These are phyloP conservation scores for Nannochloris sp. DNA, from an alignment of 139 green algal species.

Conservation along the genomic window DNA sequence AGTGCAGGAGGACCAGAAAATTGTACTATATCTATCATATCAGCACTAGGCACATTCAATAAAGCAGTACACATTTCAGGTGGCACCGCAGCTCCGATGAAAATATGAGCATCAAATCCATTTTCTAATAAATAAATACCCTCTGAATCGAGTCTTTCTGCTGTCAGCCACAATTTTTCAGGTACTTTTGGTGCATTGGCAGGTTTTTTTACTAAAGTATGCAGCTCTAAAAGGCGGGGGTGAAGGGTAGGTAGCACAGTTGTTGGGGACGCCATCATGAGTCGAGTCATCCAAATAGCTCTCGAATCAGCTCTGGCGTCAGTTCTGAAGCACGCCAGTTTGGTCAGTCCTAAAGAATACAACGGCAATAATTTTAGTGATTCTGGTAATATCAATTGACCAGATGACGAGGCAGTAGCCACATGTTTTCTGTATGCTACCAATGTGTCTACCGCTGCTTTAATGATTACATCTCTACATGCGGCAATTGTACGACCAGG, in stretches of 20 bases:
- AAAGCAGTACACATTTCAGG: slow-evolving; percentile 38
- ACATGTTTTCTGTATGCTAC: slow-evolving; percentile 61
- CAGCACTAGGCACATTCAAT: slow-evolving; percentile 47
- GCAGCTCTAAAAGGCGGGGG: slow-evolving; percentile 53
- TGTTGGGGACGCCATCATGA: slow-evolving; percentile 47
- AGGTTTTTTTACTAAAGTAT: not conserved
- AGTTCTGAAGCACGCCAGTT: slow-evolving; percentile 55
- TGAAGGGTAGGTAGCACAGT: slow-evolving; percentile 54
- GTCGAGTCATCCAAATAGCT: slow-evolving; percentile 34
- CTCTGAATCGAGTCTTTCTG: slow-evolving; percentile 49
- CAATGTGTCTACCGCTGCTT: slow-evolving; percentile 35
- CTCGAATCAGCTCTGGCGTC: slow-evolving; percentile 26
- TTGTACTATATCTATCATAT: not conserved
- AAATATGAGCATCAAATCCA: slow-evolving; percentile 45
- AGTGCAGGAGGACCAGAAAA: not conserved
- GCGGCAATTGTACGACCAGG: slow-evolving; percentile 31
- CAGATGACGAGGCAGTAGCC: slow-evolving; percentile 18
- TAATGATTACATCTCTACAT: slow-evolving; percentile 51
- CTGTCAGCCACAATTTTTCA: slow-evolving; percentile 28
- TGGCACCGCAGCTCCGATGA: slow-evolving; percentile 23
- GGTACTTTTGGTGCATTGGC: not conserved
- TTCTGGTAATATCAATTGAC: slow-evolving; percentile 88
- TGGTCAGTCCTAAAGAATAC: slow-evolving; percentile 69
- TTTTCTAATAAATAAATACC: slow-evolving; percentile 83
- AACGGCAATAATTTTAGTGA: slow-evolving; percentile 86